Base-by-base conservation (phyloP, 768 basidiomycete species). In the Lentinula sp. region DNA sequence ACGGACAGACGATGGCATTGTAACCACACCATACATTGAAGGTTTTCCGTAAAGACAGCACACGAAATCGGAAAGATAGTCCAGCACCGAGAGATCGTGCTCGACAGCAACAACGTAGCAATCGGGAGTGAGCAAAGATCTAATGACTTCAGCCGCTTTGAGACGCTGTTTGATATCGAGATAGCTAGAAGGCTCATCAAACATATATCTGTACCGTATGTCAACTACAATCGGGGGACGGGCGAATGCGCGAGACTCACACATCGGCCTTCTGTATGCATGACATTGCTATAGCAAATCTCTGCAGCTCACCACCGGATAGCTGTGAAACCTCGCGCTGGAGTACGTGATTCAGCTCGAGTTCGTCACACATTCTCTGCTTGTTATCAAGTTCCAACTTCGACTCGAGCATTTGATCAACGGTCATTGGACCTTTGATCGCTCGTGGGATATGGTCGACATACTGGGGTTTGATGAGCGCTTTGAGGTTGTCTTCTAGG, bases 391-490 rank as follows among this genome's bases (percentile, higher is more conserved):
- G 80, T 72, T 99, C 94, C 34, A 88, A 75, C 76, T 98, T 98
- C 32, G 85, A 84, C 68, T 95, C 89, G 63, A 99, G 85, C 96
- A 99, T 98, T 69, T 93, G 80, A 5, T 81, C 78, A 31, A 99
- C 95, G 2, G 88, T 89, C 81, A 92, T 83, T 52, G 77, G 80
- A 58, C 89, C 94, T 75, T 98, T 96, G 80, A 99, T 92, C 43
- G 94, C 93, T 46, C 89, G 85, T 4, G 97, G 97, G 68, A 99
- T 98, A 73, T 98, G 95, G 72, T 99, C 97, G 65, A 99, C 97
- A 71, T 99, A 99, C 84, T 99, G 97, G 1, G 97, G 97, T 75
- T 99, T 99, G 73, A 98, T 98, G 63, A 99, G 84, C 1, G 97
- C 95, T 78, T 98, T 98, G 71, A 98, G 79, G 70, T 99, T 95